Evolutionary conservation across 805 yeast genomes (phyloP).

Genomic region (Scheffersomyces lignosus): DNA sequence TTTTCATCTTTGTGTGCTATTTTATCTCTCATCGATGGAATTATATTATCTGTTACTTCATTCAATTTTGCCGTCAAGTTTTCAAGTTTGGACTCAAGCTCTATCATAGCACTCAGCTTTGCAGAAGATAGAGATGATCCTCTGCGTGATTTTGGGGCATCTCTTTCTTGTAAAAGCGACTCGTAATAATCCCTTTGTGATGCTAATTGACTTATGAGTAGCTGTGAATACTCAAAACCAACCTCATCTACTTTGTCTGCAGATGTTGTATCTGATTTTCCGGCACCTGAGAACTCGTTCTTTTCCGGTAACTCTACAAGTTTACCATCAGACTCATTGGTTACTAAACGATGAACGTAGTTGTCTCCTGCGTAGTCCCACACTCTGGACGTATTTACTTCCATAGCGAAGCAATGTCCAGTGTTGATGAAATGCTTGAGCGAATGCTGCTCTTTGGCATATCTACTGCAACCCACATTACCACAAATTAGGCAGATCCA

Average conservation of each 20-base stretch:
- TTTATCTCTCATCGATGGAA: conserved; percentile 36
- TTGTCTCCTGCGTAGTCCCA: conserved; percentile 95
- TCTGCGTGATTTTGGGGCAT: conserved; percentile 17
- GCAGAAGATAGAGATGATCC: conserved; percentile 13
- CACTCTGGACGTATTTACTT: conserved; percentile 75
- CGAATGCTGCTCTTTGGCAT: conserved; percentile 78
- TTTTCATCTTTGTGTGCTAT: conserved; percentile 30
- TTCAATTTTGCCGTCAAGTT: conserved; percentile 23
- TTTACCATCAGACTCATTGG: conserved; percentile 87
- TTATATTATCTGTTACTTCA: conserved; percentile 23
- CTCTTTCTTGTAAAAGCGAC: conserved; percentile 29
- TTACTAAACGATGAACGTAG: conserved; percentile 82
- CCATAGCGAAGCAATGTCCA: conserved; percentile 91
- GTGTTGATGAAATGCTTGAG: conserved; percentile 75
- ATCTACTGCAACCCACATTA: conserved; percentile 87
- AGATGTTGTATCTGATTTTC: conserved; percentile 4
- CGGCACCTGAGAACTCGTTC: conserved; percentile 1
- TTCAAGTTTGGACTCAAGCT: conserved; percentile 29
- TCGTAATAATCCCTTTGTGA: conserved; percentile 86
- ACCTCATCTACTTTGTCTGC: conserved; percentile 51
- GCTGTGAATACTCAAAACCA: conserved; percentile 77
- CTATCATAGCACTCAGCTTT: conserved; percentile 11
- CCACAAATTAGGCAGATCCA: conserved; percentile 95
- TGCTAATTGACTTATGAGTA: conserved; percentile 76
- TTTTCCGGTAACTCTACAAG: conserved; percentile 69